Base-by-base conservation (phyloP, 148 eudicot species). In the Fagopyrum tataricum region DNA sequence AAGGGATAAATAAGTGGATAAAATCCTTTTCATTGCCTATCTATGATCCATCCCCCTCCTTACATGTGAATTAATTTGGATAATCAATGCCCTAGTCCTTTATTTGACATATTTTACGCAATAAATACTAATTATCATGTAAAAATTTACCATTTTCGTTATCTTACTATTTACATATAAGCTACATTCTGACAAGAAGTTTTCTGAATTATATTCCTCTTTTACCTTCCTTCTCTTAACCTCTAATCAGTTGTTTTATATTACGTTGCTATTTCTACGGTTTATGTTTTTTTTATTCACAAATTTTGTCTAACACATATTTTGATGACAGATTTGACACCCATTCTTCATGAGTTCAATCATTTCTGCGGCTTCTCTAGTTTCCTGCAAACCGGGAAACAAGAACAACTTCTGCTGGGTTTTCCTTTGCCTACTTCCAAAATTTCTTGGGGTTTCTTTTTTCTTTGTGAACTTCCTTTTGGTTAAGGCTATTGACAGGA, bases 381-480 rank as follows among this genome's bases (percentile, higher is more conserved):
- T 91, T 93, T 91, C 98, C 98, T 93, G 95, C 87, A 67, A 82
- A 75, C 80, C 81, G 97, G 97, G 98, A 91, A 93, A 89, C 98
- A 86, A 83, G 87, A 81, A 84, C 88, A 47, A 83, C 90, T 80
- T 88, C 67, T 79, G 76, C 84, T 85, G 86, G 87, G 85, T 85
- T 77, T 79, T 86, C 68, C 76, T 85, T 71, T 91, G 87, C 88
- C 64, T 91, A 53, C 81, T 89, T 77, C 80, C 89, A 51, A 87
- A 83, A 76, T 83, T 86, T 78, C 81, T 85, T 74, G 88, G 86
- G 44, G 78, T 79, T 43, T 75, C 86, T 4, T 74, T 84, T 67
- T 77, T 73, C 18, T 73, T 64, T 64, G 79, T 86, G 68, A 85
- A 89, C 84, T 85, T 86, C 74, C 86, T 78, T 72, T 79, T 87